These are phyloP conservation scores for Chaetomium cochliodes DNA, from an alignment of 495 filamentous ascomycete genomes.

Conservation along the genomic window DNA sequence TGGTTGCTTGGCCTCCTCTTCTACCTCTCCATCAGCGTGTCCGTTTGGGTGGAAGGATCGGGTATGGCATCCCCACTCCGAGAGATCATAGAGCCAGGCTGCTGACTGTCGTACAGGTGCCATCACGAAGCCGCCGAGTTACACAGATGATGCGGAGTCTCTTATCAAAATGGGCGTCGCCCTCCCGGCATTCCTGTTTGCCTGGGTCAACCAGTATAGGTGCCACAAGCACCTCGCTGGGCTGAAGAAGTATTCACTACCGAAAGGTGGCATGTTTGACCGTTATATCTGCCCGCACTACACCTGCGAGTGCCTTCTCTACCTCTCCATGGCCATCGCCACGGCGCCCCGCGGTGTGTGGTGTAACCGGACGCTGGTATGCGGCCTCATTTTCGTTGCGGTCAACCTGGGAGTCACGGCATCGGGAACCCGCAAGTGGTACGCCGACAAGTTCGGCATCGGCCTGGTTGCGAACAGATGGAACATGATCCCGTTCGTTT, in stretches of 20 bases:
- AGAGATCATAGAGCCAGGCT: constrained; percentile 14
- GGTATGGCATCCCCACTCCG: constrained; percentile 47
- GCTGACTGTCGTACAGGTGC: constrained; percentile 30
- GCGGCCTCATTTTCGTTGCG: constrained; percentile 67
- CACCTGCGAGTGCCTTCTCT: constrained; percentile 79
- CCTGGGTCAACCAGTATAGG: constrained; percentile 75
- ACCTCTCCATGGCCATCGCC: constrained; percentile 71
- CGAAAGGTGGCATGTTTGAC: constrained; percentile 63
- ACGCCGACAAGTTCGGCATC: constrained; percentile 71
- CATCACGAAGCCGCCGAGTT: constrained; percentile 38
- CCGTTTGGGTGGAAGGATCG: constrained; percentile 84
- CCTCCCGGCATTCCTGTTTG: constrained; percentile 65
- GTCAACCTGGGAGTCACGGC: constrained; percentile 83
- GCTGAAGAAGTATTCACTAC: constrained; percentile 81
- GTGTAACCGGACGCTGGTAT: constrained; percentile 71
- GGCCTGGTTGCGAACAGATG: constrained; percentile 64
- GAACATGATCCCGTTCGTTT: constrained; percentile 82
- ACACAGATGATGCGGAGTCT: constrained; percentile 44
- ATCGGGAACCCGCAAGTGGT: constrained; percentile 75
- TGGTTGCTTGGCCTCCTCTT: constrained; percentile 77
- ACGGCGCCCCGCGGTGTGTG: constrained; percentile 62
- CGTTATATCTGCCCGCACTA: constrained; percentile 85
- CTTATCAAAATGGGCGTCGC: constrained; percentile 60
- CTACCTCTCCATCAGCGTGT: constrained; percentile 68
- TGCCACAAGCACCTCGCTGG: constrained; percentile 77